Conservation (phyloP, 2,329 filamentous ascomycete species). For the Pestalotiopsis sp. region DNA sequence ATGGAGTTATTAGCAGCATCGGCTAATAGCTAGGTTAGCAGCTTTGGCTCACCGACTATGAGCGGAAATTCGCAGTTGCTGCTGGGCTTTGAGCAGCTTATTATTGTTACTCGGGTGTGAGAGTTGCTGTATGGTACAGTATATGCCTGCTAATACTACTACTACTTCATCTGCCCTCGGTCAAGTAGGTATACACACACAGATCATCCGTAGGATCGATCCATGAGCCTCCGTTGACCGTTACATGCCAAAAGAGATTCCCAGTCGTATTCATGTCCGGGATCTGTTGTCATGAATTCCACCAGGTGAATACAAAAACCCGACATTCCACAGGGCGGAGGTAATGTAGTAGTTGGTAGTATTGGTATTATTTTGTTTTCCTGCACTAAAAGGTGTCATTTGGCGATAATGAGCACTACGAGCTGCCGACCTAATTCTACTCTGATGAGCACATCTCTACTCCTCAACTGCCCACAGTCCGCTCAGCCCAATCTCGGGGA, state of each 20-base stretch:
- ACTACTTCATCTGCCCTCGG: too few species aligned
- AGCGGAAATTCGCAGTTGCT: too few species aligned
- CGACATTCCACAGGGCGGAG: background rate
- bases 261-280: background rate
- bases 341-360: background rate
- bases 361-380: background rate
- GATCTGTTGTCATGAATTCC: background rate
- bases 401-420: background rate
- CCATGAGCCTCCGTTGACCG: background rate
- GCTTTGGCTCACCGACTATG: too few species aligned
- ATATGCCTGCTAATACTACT: too few species aligned
- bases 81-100: too few species aligned
- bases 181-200: background rate
- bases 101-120: too few species aligned
- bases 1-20: too few species aligned
- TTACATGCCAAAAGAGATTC: background rate
- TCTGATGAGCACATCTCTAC: background rate
- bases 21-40: too few species aligned
- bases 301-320: background rate
- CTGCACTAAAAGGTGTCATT: background rate
- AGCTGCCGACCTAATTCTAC: background rate
- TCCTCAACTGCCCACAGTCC: background rate
- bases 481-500: conserved; percentile 3
- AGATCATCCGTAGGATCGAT: background rate
- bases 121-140: too few species aligned